These are phyloP conservation scores for Russula emetica DNA, from an alignment of 768 basidiomycete species.

Conservation along the genomic window DNA sequence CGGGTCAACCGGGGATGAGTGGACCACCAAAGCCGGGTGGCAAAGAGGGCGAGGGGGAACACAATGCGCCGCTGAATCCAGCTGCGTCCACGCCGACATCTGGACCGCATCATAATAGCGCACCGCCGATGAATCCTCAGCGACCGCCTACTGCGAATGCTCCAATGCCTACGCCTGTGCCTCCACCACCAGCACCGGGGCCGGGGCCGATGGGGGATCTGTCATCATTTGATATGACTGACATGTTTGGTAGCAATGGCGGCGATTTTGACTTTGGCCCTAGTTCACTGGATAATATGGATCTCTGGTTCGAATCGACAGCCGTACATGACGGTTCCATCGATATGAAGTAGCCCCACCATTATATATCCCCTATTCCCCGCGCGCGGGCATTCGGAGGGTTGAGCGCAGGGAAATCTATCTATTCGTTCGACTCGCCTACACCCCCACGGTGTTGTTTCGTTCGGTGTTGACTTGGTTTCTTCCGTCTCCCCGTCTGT, in stretches of 20 bases:
- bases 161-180: slow-evolving; percentile 3
- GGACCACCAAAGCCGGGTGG: slow-evolving; percentile 21
- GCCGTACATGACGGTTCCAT: slow-evolving; percentile 8
- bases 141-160: slow-evolving; percentile 23
- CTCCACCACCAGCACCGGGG: neutral
- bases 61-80: slow-evolving; percentile 12
- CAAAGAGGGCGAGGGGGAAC: slow-evolving; percentile 23
- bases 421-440: neutral
- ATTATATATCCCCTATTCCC: neutral
- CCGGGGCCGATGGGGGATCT: slow-evolving; percentile 7
- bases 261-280: slow-evolving; percentile 20
- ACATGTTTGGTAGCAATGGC: slow-evolving; percentile 8
- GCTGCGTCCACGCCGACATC: slow-evolving; percentile 17
- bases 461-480: slow-evolving; percentile 9
- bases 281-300: slow-evolving; percentile 4
- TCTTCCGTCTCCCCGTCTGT: neutral
- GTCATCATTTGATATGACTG: slow-evolving; percentile 17
- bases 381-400: neutral
- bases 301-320: slow-evolving; percentile 15
- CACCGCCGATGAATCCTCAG: slow-evolving; percentile 15
- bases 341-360: slow-evolving; percentile 9
- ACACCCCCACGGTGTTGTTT: neutral
- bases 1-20: slow-evolving; percentile 27
- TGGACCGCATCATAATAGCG: slow-evolving; percentile 18
- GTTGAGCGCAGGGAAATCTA: neutral